Evolutionary conservation across 148 eudicot species (phyloP), one percentile per base, ranked within the genome.

Genomic region (Pouteria glomerata): DNA sequence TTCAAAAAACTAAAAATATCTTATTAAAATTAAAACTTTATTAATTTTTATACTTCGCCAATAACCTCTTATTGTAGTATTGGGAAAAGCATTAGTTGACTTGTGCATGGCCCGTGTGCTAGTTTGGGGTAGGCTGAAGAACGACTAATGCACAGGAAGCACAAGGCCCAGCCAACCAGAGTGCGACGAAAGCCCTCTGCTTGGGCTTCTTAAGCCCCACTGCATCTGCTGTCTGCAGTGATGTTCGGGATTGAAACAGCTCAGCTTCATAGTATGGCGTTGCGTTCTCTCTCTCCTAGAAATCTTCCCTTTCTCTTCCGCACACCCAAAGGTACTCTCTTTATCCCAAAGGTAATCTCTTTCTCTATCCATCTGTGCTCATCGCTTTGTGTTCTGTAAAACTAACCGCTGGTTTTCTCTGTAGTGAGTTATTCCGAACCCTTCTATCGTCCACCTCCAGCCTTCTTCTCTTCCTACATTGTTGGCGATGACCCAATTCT

Each of bases 401-500:
- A 16, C 7, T 41, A 45, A 6, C 24, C 1, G 16, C 47, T 13
- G 10, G 67, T 13, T 14, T 59, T 68, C 1, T 23, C 18, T 60
- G 58, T 58, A 68, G 73, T 68, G 24, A 47, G 47, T 59, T 48
- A 0, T 66, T 39, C 33, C 19, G 16, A 57, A 42, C 24, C 59
- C 5, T 76, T 53, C 63, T 45, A 58, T 26, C 73, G 42, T 18
- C 21, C 41, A 30, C 72, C 71, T 59, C 57, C 78, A 16, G 81
- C 82, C 19, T 79, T 35, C 69, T 85, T 67, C 69, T 90, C 90
- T 51, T 76, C 96, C 8, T 58, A 63, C 66, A n/a, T 73, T 62
- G 86, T 82, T 24, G 82, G 83, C 5, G 78, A 86, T 35, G 51
- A 74, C 39, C 93, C 91, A 14, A 35, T 85, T 42, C 87, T 90